Evolutionary conservation across 257 asterid genomes (phyloP).

Genomic region (Ilex asprella): DNA sequence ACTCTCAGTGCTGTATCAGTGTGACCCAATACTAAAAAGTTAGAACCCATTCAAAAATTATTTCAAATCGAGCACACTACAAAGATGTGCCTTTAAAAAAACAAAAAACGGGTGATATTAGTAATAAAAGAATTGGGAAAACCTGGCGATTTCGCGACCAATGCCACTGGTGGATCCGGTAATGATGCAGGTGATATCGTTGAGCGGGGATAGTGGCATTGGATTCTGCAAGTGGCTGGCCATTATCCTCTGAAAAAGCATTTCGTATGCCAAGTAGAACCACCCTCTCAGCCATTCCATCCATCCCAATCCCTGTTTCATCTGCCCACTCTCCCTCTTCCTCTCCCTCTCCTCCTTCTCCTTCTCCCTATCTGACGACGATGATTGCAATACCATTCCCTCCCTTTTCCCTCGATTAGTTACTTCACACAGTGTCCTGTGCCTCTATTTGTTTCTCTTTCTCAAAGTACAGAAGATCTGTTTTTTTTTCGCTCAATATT

Average conservation of each 20-base stretch:
- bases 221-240: conserved; percentile 90
- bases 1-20: too few species aligned
- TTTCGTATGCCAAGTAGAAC: conserved; percentile 62
- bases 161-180: conserved; percentile 98
- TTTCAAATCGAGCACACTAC: too few species aligned
- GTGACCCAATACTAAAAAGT: too few species aligned
- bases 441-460: too few species aligned
- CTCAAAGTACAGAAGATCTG: too few species aligned
- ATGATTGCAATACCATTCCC: neutral
- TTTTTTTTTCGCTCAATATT: too few species aligned
- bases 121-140: neutral
- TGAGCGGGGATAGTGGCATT: conserved; percentile 76
- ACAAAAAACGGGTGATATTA: too few species aligned
- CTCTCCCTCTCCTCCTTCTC: conserved; percentile 32
- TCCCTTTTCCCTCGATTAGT: conserved; percentile 7
- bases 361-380: conserved; percentile 12
- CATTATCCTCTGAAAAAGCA: conserved; percentile 84
- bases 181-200: conserved; percentile 70
- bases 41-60: too few species aligned
- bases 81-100: too few species aligned
- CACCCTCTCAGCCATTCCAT: conserved; percentile 81
- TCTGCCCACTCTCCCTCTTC: conserved; percentile 25
- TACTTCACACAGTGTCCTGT: too few species aligned
- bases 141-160: conserved; percentile 89
- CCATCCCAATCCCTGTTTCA: conserved; percentile 79